These are phyloP conservation scores for Collybia sordida DNA, from an alignment of 768 basidiomycete genomes.

Conservation along the genomic window DNA sequence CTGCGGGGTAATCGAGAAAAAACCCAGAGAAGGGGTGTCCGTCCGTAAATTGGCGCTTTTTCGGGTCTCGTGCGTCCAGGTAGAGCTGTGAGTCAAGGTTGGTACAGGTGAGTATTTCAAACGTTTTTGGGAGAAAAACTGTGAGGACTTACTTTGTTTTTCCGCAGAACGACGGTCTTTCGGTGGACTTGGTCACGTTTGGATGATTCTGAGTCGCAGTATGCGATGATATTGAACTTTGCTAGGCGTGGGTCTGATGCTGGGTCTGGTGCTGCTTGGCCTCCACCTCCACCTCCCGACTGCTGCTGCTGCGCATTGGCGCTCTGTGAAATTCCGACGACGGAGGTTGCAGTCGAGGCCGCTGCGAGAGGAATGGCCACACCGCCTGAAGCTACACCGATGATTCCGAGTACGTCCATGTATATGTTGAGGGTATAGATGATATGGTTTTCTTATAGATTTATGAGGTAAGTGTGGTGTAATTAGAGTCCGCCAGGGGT, in stretches of 20 bases:
- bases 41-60: conserved; percentile 20
- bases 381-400: conserved; percentile 25
- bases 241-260: conserved; percentile 26
- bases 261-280: conserved; percentile 13
- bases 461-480: too few relatives aligned
- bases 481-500: too few relatives aligned
- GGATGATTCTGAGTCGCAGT: conserved; percentile 11
- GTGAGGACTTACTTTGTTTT: conserved; percentile 19
- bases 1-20: conserved; percentile 28
- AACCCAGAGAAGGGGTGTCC: conserved; percentile 30
- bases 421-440: too few relatives aligned
- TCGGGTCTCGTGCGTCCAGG: conserved; percentile 24
- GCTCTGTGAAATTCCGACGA: conserved; percentile 26
- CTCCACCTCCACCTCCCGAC: conserved; percentile 7
- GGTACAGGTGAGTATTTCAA: neutral
- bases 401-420: conserved; percentile 21
- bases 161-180: conserved; percentile 24
- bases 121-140: neutral
- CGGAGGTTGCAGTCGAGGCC: conserved; percentile 23
- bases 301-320: conserved; percentile 16
- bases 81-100: conserved; percentile 18
- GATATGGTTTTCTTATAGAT: too few relatives aligned
- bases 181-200: conserved; percentile 15
- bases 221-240: conserved; percentile 22
- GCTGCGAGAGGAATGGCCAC: conserved; percentile 26